Base-by-base conservation (phyloP, 768 basidiomycete genomes). In the Rubroboletus pulcherrimus region DNA sequence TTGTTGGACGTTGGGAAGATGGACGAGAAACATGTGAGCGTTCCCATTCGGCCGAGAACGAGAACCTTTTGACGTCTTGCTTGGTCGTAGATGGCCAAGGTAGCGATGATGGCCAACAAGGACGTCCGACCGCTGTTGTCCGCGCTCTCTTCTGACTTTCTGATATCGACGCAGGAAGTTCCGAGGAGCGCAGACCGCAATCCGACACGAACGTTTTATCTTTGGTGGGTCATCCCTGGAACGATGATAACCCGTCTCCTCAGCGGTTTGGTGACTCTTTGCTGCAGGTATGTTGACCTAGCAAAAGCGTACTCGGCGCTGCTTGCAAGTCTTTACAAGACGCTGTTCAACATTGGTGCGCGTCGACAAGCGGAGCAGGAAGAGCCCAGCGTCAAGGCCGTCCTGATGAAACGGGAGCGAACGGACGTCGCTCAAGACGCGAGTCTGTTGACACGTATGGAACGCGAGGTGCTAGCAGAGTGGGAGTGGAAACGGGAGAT, bases 151-250 rank as follows among this genome's bases (percentile, higher is more conserved):
- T 78, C 85, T 2, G 86, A 95, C 65, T 87, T 85, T 34, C 68
- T 98, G 51, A 85, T 98, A 63, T 92, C 89, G 66, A 87, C 89
- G 11, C 93, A 97, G 75, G 95, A 98, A 71, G 87, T 98, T 2
- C 90, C 97, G 5, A 89, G 89, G 72, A 90, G 86, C 61, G 86
- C 89, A 21, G 93, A 96, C 68, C 88, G 93, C 46, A 91, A 92
- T 70, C 91, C 93, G 5, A 82, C 87, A 0, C 81, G 93, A 26
- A 94, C 88, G 46, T 91, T 93, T 70, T 98, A 91, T 74, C 82
- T 98, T 33, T 98, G 96, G 96, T 93, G 56, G 33, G 77, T 62
- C 37, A 48, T 48, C 26, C 19, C 31, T 19, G 30, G 15, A 17
- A 29, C 7, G 12, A 17, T 21, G 21, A 47, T 42, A 7, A 30